Conservation (phyloP, 2,329 filamentous ascomycete species). For the Calycina marina region DNA sequence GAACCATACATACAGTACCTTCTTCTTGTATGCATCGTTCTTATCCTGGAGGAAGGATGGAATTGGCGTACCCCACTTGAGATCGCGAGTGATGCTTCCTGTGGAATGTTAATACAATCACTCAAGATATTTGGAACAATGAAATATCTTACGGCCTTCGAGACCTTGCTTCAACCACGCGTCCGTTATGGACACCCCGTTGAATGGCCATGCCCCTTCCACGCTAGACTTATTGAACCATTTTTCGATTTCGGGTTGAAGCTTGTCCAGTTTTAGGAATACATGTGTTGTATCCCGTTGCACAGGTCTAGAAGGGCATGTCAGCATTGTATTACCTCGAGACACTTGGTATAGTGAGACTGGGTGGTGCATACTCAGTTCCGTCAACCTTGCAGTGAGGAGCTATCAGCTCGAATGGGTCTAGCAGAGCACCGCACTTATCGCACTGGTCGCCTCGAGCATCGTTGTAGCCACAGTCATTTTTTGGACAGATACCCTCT, state of each 20-base stretch:
- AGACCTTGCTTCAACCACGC: constrained; percentile 75
- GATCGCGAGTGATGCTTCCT: constrained; percentile 70
- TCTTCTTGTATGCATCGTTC: constrained; percentile 49
- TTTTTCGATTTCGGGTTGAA: constrained; percentile 60
- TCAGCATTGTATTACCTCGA: too few species aligned
- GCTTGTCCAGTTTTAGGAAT: constrained; percentile 72
- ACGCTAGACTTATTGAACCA: constrained; percentile 65
- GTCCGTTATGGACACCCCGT: constrained; percentile 62
- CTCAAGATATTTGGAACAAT: too few species aligned
- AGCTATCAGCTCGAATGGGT: constrained; percentile 55
- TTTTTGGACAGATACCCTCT: constrained; percentile 62
- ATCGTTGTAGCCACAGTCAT: constrained; percentile 58
- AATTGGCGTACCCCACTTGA: constrained; percentile 63
- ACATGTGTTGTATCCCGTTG: constrained; percentile 77
- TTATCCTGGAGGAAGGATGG: too few species aligned
- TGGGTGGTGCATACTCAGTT: too few species aligned
- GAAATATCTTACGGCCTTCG: constrained; percentile 41
- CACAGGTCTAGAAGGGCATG: constrained; percentile 63
- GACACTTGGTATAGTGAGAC: too few species aligned
- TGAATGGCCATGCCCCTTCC: constrained; percentile 63
- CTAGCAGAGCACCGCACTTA: constrained; percentile 49
- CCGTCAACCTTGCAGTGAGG: constrained; percentile 87
- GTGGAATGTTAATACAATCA: too few species aligned
- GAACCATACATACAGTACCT: constrained; percentile 79
- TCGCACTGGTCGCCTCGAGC: constrained; percentile 64